Base-by-base conservation (phyloP, 2,329 filamentous ascomycete species). In the Colletotrichum chrysophilum region DNA sequence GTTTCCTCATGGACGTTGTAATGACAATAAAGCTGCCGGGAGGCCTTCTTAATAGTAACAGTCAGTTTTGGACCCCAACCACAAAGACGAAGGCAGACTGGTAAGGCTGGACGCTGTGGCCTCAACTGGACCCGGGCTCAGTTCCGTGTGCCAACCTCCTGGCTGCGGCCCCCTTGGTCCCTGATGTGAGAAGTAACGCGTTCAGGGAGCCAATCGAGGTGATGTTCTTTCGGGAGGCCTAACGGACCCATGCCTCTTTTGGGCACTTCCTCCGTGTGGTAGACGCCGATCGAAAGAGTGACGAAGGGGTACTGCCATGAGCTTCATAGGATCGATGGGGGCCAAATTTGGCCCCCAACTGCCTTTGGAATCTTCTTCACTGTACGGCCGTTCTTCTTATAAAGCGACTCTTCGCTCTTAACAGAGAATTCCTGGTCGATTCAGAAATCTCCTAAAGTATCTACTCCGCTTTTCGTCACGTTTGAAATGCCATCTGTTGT, bases 341-440 rank as follows among this genome's bases (percentile, higher is more conserved):
- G 66, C 58, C 43, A 30, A 65, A 58, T 60, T 18, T n/a, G 66
- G 71, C 66, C 71, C 71, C 71, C 66, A 74, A 70, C 24, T 61
- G 1, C 28, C 28, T 30, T 32, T 65, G 43, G 32, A n/a, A 12
- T 18, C 24, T 55, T 62, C 38, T 70, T 64, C 24, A 34, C 21
- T 21, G n/a, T 62, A 24, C n/a, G 28, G 28, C 9, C 16, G 43
- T 32, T 34, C 9, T 36, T 30, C 38, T 70, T 73, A 73, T 62
- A 70, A 58, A 64, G 62, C 21, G 65, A 28, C 18, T 34, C 13
- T 38, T 62, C 71, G 38, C 66, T 62, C 56, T 62, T 30, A 36
- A 21, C 8, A 70, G 32, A 30, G 14, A 48, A 12, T 4, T 58
- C n/a, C 6, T 6, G 7, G 8, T 36, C 36, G 18, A 18, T 58